Evolutionary conservation across 768 basidiomycete genomes (phyloP).

Genomic region (Arthromyces matolae): DNA sequence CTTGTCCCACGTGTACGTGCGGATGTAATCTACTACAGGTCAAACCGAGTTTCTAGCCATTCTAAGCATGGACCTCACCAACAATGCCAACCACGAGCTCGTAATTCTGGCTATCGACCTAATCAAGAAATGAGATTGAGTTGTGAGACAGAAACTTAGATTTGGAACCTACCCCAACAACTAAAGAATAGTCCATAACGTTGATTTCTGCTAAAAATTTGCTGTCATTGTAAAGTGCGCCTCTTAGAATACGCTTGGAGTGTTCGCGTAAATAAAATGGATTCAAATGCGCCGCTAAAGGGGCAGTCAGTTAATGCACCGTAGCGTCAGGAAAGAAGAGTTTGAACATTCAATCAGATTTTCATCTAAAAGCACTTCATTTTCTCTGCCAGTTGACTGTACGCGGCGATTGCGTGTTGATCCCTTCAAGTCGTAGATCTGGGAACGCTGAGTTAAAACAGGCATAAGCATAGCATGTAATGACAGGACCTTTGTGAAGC

Average conservation of each 20-base stretch:
- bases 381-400: constrained; percentile 82
- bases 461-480: not conserved
- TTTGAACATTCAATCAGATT: constrained; percentile 81
- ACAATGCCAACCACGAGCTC: constrained; percentile 97
- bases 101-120: constrained; percentile 82
- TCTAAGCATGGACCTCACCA: constrained; percentile 47
- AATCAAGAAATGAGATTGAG: not conserved
- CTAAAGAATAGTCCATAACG: constrained; percentile 96
- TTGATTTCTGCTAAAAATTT: constrained; percentile 92
- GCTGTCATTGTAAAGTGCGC: constrained; percentile 92
- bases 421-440: constrained; percentile 98
- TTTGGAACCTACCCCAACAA: constrained; percentile 66
- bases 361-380: constrained; percentile 94
- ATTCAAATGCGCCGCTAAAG: constrained; percentile 71
- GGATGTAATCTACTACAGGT: constrained; percentile 70
- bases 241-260: constrained; percentile 86
- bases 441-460: not conserved
- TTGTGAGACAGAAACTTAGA: not conserved
- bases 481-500: constrained; percentile 73
- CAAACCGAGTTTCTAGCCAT: constrained; percentile 6
- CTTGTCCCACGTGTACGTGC: constrained; percentile 98
- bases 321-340: not conserved
- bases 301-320: constrained; percentile 3
- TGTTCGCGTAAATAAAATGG: constrained; percentile 97
- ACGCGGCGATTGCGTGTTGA: constrained; percentile 93